Conservation (phyloP, 2,329 filamentous ascomycete species). For the Xylaria sp. region DNA sequence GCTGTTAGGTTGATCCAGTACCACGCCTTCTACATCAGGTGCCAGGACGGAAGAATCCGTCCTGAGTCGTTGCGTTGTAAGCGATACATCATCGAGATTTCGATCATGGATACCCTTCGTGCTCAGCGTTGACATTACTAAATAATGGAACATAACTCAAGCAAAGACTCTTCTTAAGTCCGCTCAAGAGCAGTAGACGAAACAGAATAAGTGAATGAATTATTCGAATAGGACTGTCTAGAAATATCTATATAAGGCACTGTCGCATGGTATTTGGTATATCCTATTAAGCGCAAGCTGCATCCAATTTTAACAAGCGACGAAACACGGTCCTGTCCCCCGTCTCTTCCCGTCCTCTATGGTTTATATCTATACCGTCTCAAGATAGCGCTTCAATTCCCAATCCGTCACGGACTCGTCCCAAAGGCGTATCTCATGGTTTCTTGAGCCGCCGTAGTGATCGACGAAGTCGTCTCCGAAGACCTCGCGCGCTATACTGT, state of each 20-base stretch:
- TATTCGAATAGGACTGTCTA: background rate
- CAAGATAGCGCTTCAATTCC: constrained; percentile 83
- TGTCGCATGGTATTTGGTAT: constrained; percentile 28
- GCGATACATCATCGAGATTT: background rate
- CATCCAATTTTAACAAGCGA: background rate
- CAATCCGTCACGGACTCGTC: constrained; percentile 98
- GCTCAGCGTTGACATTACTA: background rate
- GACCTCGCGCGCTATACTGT: constrained; percentile 90
- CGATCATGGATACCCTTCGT: background rate
- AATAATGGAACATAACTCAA: too few relatives aligned
- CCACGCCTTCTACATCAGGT: too few relatives aligned
- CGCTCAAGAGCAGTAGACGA: background rate
- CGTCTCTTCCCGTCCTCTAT: background rate
- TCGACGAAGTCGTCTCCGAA: constrained; percentile 97
- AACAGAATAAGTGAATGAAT: background rate
- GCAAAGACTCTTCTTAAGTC: too few relatives aligned
- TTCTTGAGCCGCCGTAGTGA: constrained; percentile 90
- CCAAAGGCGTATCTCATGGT: constrained; percentile 91
- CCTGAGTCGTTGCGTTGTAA: background rate
- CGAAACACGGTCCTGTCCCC: background rate
- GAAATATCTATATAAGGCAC: background rate
- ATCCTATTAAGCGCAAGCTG: constrained; percentile 22
- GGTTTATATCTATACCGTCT: constrained; percentile 67
- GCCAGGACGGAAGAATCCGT: background rate
- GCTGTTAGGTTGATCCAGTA: background rate